Evolutionary conservation across 495 filamentous ascomycete genomes (phyloP).

Genomic region (Aspergillus homomorphus): DNA sequence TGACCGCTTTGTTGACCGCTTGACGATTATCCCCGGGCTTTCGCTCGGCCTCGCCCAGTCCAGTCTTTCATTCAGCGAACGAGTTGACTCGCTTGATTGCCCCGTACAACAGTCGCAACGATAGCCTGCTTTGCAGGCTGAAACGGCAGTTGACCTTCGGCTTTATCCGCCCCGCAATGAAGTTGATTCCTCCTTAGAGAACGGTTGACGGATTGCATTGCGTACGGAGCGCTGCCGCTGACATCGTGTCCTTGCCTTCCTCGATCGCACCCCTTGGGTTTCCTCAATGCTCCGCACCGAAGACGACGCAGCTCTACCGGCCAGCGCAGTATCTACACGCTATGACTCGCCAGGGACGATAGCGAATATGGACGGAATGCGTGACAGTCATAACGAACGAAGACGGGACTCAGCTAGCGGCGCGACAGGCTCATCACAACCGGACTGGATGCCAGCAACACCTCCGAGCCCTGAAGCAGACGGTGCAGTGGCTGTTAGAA

Average conservation of each 20-base stretch:
- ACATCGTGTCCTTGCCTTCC: background rate
- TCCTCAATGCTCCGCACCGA: background rate
- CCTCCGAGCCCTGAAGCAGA: slow-evolving; percentile 6
- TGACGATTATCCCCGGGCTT: background rate
- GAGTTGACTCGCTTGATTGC: background rate
- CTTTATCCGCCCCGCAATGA: background rate
- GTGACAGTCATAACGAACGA: slow-evolving; percentile 4
- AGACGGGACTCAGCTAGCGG: background rate
- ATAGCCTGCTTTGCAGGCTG: background rate
- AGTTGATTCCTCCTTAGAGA: background rate
- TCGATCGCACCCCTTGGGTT: background rate
- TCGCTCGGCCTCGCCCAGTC: background rate
- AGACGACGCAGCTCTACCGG: background rate
- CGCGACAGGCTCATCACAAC: background rate
- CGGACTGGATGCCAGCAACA: background rate
- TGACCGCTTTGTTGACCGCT: background rate
- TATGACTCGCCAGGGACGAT: background rate
- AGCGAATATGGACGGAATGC: slow-evolving; percentile 4
- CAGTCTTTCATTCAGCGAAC: background rate
- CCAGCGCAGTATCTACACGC: background rate
- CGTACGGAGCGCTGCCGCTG: background rate
- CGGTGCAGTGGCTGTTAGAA: background rate
- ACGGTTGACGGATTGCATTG: background rate
- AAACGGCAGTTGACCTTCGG: background rate
- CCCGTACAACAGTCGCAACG: background rate